phyloP scores from a whole-genome alignment of 2,329 filamentous ascomycete species.

The Dothiorella sarmentorum region DNA sequence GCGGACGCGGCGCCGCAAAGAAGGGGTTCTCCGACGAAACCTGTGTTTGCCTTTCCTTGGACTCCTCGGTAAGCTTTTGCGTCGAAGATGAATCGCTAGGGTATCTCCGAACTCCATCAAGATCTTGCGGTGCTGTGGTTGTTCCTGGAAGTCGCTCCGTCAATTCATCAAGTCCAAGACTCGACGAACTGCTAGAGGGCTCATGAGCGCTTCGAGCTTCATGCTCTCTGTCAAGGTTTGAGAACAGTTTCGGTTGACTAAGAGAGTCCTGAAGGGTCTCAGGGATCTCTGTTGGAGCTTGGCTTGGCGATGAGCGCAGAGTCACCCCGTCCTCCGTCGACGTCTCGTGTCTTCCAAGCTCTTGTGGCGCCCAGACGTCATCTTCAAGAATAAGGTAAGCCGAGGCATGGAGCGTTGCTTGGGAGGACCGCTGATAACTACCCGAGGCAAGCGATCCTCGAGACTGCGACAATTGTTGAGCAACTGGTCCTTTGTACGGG shows the following conservation, averaged over 20 bases:
- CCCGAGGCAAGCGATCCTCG: not conserved
- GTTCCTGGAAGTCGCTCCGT: not conserved
- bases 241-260: not conserved
- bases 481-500: too few relatives aligned
- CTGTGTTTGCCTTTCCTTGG: not conserved
- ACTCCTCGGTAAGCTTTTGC: not conserved
- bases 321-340: not conserved
- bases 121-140: not conserved
- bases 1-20: not conserved
- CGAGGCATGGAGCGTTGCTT: too few relatives aligned
- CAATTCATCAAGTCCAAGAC: not conserved
- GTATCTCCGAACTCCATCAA: not conserved
- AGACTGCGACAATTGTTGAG: not conserved
- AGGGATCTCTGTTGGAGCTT: not conserved
- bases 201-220: not conserved
- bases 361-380: not conserved
- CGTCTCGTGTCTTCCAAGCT: not conserved
- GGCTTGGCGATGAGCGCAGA: not conserved
- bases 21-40: not conserved
- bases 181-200: not conserved
- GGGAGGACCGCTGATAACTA: too few relatives aligned
- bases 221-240: not conserved
- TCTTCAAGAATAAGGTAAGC: not conserved
- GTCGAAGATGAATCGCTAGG: not conserved
- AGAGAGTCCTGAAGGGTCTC: not conserved